These are phyloP conservation scores for Sphagnum contortum DNA, from an alignment of 225 moss, liverwort and hornwort genomes.

Conservation along the genomic window DNA sequence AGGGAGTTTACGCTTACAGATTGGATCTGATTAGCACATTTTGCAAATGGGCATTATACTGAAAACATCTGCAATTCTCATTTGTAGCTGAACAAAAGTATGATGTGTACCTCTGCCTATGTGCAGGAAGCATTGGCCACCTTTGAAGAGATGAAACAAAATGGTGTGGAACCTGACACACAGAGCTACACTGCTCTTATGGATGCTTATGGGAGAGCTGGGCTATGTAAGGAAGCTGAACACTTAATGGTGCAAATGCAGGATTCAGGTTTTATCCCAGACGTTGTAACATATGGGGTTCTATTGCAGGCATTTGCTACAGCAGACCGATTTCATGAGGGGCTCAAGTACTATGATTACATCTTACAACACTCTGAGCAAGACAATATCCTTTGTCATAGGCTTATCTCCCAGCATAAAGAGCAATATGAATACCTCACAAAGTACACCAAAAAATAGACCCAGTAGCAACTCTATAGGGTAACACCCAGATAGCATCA, in stretches of 20 bases:
- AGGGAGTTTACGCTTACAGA: neutral
- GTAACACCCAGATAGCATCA: too few relatives aligned
- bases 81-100: too few relatives aligned
- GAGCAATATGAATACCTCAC: slow-evolving; percentile 31
- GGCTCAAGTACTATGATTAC: slow-evolving; percentile 65
- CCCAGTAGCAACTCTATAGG: too few relatives aligned
- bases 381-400: slow-evolving; percentile 44
- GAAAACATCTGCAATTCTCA: too few relatives aligned
- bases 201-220: slow-evolving; percentile 84
- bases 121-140: slow-evolving; percentile 59
- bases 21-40: too few relatives aligned
- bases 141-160: slow-evolving; percentile 67
- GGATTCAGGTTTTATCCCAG: slow-evolving; percentile 64
- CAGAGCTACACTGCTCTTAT: slow-evolving; percentile 88
- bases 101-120: too few relatives aligned
- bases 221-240: slow-evolving; percentile 63
- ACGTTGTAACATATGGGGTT: slow-evolving; percentile 67
- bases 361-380: slow-evolving; percentile 49
- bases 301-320: slow-evolving; percentile 71
- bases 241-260: slow-evolving; percentile 58
- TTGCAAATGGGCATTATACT: too few relatives aligned
- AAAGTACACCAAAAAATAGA: slow-evolving; percentile 2
- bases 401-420: slow-evolving; percentile 50
- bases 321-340: slow-evolving; percentile 69
- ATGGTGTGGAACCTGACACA: slow-evolving; percentile 75